Evolutionary conservation across 495 filamentous ascomycete species (phyloP).

Genomic region (Aspergillus campestris): DNA sequence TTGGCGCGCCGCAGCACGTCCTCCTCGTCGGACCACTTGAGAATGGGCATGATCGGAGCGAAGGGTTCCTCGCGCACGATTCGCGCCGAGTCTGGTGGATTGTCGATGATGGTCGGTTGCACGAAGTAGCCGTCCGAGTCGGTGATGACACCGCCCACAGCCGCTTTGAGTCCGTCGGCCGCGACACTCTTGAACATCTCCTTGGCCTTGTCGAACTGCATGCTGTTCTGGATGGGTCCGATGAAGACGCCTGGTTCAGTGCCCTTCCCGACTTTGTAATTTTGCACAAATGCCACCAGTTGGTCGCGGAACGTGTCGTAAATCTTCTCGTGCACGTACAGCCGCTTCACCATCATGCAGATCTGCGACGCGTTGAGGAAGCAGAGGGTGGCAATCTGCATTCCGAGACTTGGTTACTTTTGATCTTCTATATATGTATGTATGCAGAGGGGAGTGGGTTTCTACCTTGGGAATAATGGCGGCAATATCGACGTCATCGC

Average conservation of each 20-base stretch:
- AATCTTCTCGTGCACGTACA: conserved; percentile 59
- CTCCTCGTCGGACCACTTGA: conserved; percentile 42
- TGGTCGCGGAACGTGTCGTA: conserved; percentile 50
- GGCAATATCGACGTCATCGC: conserved; percentile 53
- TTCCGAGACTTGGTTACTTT: conserved; percentile 1
- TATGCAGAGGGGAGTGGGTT: background rate
- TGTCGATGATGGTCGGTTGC: conserved; percentile 46
- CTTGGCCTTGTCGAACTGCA: conserved; percentile 47
- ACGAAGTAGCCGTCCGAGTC: conserved; percentile 40
- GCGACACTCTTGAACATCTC: conserved; percentile 35
- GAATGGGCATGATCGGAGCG: conserved; percentile 44
- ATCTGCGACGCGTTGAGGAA: conserved; percentile 47
- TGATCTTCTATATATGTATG: background rate
- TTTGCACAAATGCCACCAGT: conserved; percentile 46
- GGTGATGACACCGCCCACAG: conserved; percentile 14
- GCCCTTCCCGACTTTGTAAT: conserved; percentile 36
- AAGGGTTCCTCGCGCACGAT: conserved; percentile 38
- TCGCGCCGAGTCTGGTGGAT: conserved; percentile 39
- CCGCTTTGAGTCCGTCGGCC: conserved; percentile 32
- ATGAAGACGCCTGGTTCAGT: conserved; percentile 31
- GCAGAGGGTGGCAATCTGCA: conserved; percentile 29
- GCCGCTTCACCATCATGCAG: conserved; percentile 51
- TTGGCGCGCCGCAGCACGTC: conserved; percentile 49
- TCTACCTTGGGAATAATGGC: conserved; percentile 44
- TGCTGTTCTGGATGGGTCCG: conserved; percentile 49